Evolutionary conservation across 768 basidiomycete genomes (phyloP), one percentile per base, ranked within the genome.

Genomic region (Naganishia antarctica): DNA sequence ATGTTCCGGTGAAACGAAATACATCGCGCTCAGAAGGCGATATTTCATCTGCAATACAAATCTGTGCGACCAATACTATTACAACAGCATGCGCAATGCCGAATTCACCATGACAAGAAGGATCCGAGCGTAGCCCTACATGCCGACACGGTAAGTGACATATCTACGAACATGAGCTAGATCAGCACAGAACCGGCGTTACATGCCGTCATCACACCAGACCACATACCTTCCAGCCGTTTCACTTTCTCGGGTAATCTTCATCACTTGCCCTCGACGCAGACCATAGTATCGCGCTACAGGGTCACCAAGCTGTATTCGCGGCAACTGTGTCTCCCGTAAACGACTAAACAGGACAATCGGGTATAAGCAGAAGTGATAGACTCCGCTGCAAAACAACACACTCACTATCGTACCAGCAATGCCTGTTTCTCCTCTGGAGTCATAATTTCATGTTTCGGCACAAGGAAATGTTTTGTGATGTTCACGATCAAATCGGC

Each of bases 251-350:
- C 96, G 82, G 65, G 89, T 97, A 72, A 99, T 98, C 82, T 96
- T 97, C 78, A 99, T 96, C 49, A 99, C 96, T 77, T 94, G 91
- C 28, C 94, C 93, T 53, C 96, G 85, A 71, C 86, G 84, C 63
- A 99, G 84, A 58, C 96, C 96, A 80, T 97, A 99, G 78, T 99
- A 98, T 65, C 93, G 85, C 44, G 96, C 91, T n/a, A 99, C 94
- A 11, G 96, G 96, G 78, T 99, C 96, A 28, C 87, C 86, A 45
- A 96, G 79, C 79, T 97, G 93, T 68, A 99, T 98, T 25, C 96
- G 89, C 50, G 96, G 96, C 62, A 99, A 82, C 74, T 99, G 96
- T 1, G 94, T 97, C 75, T 98, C 96, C 78, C 94, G 94, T 64
- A 99, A 80, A 67, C 96, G 94, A 80, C 94, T 99, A 26, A 34